phyloP scores from a whole-genome alignment of 441 rosid species.

The Adansonia rubrostipa region DNA sequence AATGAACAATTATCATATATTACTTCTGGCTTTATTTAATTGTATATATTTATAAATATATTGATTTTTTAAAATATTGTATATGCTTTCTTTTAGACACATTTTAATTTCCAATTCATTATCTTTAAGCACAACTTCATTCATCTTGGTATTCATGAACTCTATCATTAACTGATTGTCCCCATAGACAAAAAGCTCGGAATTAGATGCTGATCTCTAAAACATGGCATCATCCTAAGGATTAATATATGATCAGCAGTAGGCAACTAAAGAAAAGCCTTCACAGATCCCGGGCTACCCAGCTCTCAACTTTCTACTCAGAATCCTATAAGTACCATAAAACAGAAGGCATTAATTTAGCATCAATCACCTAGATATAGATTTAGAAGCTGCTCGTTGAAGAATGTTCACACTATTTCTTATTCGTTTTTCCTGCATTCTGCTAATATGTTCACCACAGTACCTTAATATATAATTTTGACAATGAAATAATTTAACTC shows the following conservation, averaged over 20 bases:
- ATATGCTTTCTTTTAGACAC: conserved; percentile 4
- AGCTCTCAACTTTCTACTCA: conserved; percentile 10
- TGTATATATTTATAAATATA: conserved; percentile 10
- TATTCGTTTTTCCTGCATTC: not conserved
- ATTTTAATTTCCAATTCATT: not conserved
- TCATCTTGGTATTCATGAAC: conserved; percentile 10
- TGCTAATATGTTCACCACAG: not conserved
- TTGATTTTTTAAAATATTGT: conserved; percentile 11
- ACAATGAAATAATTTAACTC: not conserved
- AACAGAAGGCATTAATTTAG: conserved; percentile 5
- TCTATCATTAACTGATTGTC: not conserved
- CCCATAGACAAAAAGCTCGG: not conserved
- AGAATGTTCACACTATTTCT: conserved; percentile 3
- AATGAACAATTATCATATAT: not conserved
- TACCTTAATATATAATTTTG: not conserved
- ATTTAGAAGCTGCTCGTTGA: conserved; percentile 5
- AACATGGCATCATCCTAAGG: conserved; percentile 6
- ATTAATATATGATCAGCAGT: not conserved
- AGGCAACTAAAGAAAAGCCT: conserved; percentile 13
- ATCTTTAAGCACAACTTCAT: conserved; percentile 13
- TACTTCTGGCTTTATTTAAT: conserved; percentile 1
- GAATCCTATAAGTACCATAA: conserved; percentile 16
- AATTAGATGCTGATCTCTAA: not conserved
- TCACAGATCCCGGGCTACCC: conserved; percentile 1
- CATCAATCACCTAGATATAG: not conserved